phyloP scores from a whole-genome alignment of 106 monocot species.

The Acorus calamus region DNA sequence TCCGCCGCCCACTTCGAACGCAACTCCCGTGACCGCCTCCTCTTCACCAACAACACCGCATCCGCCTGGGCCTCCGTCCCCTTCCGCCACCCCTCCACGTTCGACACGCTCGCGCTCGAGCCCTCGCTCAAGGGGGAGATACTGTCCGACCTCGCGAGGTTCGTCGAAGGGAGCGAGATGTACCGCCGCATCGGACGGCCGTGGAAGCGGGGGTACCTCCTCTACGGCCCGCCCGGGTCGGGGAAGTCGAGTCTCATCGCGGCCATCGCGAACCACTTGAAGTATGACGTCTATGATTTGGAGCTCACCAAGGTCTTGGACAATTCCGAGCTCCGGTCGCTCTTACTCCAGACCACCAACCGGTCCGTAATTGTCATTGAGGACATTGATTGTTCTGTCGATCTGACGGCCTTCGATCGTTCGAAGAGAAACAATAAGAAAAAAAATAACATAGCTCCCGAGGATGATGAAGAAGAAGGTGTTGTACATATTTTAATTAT shows the following conservation, averaged over 20 bases:
- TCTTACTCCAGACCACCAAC: slow-evolving; percentile 72
- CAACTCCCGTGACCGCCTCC: slow-evolving; percentile 47
- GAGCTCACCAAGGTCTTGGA: slow-evolving; percentile 34
- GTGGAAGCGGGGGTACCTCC: slow-evolving; percentile 87
- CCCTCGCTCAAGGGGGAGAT: slow-evolving; percentile 38
- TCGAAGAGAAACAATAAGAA: too few species aligned
- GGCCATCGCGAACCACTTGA: slow-evolving; percentile 76
- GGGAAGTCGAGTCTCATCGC: slow-evolving; percentile 86
- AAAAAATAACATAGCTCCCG: too few species aligned
- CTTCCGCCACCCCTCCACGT: slow-evolving; percentile 77
- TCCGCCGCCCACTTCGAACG: slow-evolving; percentile 33
- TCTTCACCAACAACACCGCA: slow-evolving; percentile 48
- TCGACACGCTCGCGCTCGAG: slow-evolving; percentile 71
- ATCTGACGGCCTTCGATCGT: too few species aligned
- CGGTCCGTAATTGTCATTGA: slow-evolving; percentile 87
- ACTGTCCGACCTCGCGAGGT: slow-evolving; percentile 48
- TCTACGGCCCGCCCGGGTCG: slow-evolving; percentile 72
- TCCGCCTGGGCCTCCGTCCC: slow-evolving; percentile 63
- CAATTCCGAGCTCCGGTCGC: slow-evolving; percentile 49
- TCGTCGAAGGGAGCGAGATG: slow-evolving; percentile 45
- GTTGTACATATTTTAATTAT: too few species aligned
- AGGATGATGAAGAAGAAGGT: too few species aligned
- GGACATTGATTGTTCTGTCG: slow-evolving; percentile 85
- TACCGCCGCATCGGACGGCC: slow-evolving; percentile 59
- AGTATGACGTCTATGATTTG: slow-evolving; percentile 56